Evolutionary conservation across 1,139 yeast genomes (phyloP).

Genomic region (Wickerhamiella pararugosa): DNA sequence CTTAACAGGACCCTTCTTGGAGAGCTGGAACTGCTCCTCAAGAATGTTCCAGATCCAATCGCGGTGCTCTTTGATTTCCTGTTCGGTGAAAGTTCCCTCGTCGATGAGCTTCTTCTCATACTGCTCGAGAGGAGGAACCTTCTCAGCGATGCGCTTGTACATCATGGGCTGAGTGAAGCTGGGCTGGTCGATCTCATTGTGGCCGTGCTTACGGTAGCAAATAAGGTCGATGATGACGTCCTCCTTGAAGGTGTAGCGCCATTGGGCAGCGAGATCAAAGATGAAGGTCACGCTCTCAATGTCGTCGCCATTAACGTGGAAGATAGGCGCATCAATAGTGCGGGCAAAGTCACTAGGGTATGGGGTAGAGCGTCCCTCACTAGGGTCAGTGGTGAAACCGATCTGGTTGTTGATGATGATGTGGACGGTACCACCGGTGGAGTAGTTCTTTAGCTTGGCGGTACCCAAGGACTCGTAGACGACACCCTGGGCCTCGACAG

Average conservation of each 20-base stretch:
- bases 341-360: slow-evolving; percentile 97
- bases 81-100: slow-evolving; percentile 80
- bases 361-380: slow-evolving; percentile 93
- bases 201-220: slow-evolving; percentile 98
- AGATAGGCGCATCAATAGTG: slow-evolving; percentile 91
- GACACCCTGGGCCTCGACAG: slow-evolving; percentile 97
- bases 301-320: slow-evolving; percentile 98
- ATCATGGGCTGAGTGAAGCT: slow-evolving; percentile 95
- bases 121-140: slow-evolving; percentile 75
- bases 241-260: slow-evolving; percentile 93
- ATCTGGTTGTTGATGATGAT: slow-evolving; percentile 94
- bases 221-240: slow-evolving; percentile 95
- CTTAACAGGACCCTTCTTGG: slow-evolving; percentile 85
- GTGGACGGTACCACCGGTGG: slow-evolving; percentile 98
- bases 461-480: slow-evolving; percentile 98
- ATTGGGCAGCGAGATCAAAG: slow-evolving; percentile 94
- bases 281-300: slow-evolving; percentile 86
- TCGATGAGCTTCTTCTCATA: slow-evolving; percentile 64
- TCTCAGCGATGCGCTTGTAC: slow-evolving; percentile 83
- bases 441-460: slow-evolving; percentile 80
- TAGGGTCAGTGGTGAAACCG: slow-evolving; percentile 98
- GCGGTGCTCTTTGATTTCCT: slow-evolving; percentile 90
- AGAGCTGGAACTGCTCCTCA: slow-evolving; percentile 50
- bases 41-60: slow-evolving; percentile 94
- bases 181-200: slow-evolving; percentile 98